phyloP scores from a whole-genome alignment of 2,329 filamentous ascomycete species.

The Drechslerella stenobrocha region DNA sequence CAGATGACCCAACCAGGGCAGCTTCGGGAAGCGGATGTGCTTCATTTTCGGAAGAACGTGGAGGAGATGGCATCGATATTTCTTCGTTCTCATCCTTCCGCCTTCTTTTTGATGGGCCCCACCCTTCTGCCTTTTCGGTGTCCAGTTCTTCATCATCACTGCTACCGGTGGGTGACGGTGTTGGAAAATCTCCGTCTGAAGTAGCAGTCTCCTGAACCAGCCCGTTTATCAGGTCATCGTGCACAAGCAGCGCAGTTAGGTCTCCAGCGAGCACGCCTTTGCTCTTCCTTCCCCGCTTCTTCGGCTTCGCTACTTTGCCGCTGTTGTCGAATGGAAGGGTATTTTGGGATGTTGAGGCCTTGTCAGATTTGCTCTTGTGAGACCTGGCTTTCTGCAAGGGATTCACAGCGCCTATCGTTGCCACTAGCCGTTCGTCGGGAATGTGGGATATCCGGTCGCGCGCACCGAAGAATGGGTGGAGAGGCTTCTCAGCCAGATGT shows the following conservation, averaged over 20 bases:
- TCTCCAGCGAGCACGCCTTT: conserved; percentile 10
- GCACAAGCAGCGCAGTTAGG: neutral
- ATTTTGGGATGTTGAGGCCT: conserved; percentile 8
- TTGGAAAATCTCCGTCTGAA: conserved; percentile 38
- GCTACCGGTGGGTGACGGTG: conserved; percentile 27
- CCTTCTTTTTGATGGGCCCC: conserved; percentile 15
- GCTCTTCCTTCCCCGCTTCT: conserved; percentile 21
- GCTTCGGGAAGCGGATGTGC: neutral
- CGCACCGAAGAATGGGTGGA: conserved; percentile 41
- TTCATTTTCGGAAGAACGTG: conserved; percentile 43
- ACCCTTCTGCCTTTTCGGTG: conserved; percentile 5
- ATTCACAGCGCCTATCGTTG: conserved; percentile 19
- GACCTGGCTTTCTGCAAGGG: conserved; percentile 29
- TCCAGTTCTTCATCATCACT: conserved; percentile 33
- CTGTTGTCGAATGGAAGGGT: conserved; percentile 11
- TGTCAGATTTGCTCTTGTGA: conserved; percentile 19
- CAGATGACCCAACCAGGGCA: conserved; percentile 5
- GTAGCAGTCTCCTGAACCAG: conserved; percentile 6
- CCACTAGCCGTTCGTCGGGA: neutral
- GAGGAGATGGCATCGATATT: conserved; percentile 25
- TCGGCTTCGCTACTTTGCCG: conserved; percentile 29
- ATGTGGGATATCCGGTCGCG: conserved; percentile 2
- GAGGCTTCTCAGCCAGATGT: conserved; percentile 9
- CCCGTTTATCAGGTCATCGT: conserved; percentile 14
- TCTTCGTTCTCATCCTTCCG: conserved; percentile 11